Evolutionary conservation across 1,139 yeast species (phyloP), one percentile per base, ranked within the genome.

Genomic region (Petasospora fabianii): DNA sequence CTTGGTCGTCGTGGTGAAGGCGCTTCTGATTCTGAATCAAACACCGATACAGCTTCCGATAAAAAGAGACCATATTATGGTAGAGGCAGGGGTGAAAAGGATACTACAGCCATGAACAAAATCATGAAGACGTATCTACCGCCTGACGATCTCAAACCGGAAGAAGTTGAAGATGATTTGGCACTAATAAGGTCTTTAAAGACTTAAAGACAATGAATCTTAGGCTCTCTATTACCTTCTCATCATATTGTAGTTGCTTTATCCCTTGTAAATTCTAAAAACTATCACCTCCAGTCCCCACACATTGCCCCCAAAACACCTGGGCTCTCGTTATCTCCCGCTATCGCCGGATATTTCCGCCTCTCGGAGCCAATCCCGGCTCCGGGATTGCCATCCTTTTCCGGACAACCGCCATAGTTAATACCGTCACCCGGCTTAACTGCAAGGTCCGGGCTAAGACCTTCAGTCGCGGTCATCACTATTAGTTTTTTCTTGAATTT

Each of bases 81-180:
- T n/a, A n/a, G 34, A 31, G 22, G 36, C 31, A 34, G 51, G 36
- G 38, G 44, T 32, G 32, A 41, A 14, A 32, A 44, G 32, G 39
- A 43, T 18, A 28, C 41, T 12, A 36, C 44, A 11, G 36, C 41
- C 2, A 36, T 54, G 46, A 52, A 49, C 15, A 49, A 40, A 32
- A 56, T 50, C 32, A 59, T 58, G 46, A 60, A 56, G 39, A 49
- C 56, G 10, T 61, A 58, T 27, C 44, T 43, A 4, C 37, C 53
- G 15, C 68, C 68, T 2, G 52, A 47, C 24, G 60, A 60, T 1
- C 42, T 63, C 19, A 44, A 42, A 4, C 29, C 27, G 2, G 54
- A 47, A 1, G 66, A 61, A 27, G 49, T 62, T 18, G 63, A 61
- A 5, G 32, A 43, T 1, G 68, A 63, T 43, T 37, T 63, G 24